A percentile compares a stretch with the other conserved stretches of the same genome.
Evolutionary conservation across 2,329 filamentous ascomycete species (phyloP).

Genomic region (Hypomyces perniciosus): DNA sequence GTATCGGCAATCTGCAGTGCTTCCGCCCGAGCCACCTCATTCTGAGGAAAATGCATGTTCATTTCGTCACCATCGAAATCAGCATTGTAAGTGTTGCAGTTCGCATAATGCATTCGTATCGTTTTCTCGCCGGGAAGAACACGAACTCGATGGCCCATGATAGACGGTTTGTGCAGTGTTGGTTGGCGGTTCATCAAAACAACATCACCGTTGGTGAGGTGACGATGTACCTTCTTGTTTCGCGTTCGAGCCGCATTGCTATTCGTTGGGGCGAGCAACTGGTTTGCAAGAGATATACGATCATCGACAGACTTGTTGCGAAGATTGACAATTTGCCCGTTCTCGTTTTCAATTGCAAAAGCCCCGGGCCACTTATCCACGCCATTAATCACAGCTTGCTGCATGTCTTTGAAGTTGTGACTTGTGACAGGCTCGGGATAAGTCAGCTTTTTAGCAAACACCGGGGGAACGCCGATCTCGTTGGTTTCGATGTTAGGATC

Average conservation of each 20-base stretch:
- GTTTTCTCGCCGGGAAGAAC: conserved; percentile 94
- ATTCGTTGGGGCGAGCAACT: conserved; percentile 79
- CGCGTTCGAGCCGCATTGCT: conserved; percentile 66
- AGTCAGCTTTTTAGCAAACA: conserved; percentile 92
- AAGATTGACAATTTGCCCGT: conserved; percentile 83
- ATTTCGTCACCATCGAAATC: conserved; percentile 99
- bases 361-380: conserved; percentile 92
- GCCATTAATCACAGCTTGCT: conserved; percentile 93
- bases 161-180: conserved; percentile 95
- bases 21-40: conserved; percentile 88
- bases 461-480: conserved; percentile 96
- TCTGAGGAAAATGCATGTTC: conserved; percentile 99
- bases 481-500: conserved; percentile 99
- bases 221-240: conserved; percentile 94
- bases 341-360: conserved; percentile 90
- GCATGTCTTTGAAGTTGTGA: conserved; percentile 93
- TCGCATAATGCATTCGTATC: conserved; percentile 98
- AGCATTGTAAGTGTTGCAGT: conserved; percentile 98
- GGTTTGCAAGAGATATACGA: conserved; percentile 82
- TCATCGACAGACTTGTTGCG: conserved; percentile 85
- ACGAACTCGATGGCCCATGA: conserved; percentile 94
- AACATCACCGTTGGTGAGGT: conserved; percentile 93
- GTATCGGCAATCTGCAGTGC: conserved; percentile 91
- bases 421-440: conserved; percentile 97
- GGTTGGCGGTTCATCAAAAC: conserved; percentile 99